Evolutionary conservation across 257 asterid genomes (phyloP).

Genomic region (Henckelia pumila): DNA sequence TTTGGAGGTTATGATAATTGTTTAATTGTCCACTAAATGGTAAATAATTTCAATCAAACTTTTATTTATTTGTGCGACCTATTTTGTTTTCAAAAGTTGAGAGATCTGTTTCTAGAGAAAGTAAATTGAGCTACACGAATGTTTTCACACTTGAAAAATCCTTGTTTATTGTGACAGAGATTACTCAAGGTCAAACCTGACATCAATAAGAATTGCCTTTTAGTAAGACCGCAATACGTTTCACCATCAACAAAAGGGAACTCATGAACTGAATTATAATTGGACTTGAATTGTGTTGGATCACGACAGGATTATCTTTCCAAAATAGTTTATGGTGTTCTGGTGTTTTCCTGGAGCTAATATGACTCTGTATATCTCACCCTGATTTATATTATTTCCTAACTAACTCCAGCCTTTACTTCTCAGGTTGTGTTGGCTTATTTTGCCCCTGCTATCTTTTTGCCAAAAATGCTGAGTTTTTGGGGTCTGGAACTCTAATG

Average conservation of each 20-base stretch:
- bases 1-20: background rate
- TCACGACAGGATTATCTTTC: background rate
- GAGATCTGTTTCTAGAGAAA: slow-evolving; percentile 11
- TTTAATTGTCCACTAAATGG: background rate
- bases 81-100: background rate
- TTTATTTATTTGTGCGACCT: slow-evolving; percentile 5
- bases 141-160: slow-evolving; percentile 6
- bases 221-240: background rate
- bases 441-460: slow-evolving; percentile 87
- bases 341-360: slow-evolving; percentile 4
- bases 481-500: slow-evolving; percentile 47
- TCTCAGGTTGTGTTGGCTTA: slow-evolving; percentile 72
- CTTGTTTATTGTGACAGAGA: background rate
- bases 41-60: background rate
- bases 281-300: background rate
- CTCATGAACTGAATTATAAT: background rate
- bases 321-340: slow-evolving; percentile 7
- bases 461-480: slow-evolving; percentile 66
- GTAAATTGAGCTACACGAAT: background rate
- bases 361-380: background rate
- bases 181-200: slow-evolving; percentile 13
- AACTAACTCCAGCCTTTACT: slow-evolving; percentile 24
- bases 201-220: background rate
- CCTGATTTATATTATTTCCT: slow-evolving; percentile 7
- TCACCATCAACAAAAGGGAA: background rate